phyloP scores from a whole-genome alignment of 2,329 filamentous ascomycete species.

The Arthrobotrys pseudoclavata region DNA sequence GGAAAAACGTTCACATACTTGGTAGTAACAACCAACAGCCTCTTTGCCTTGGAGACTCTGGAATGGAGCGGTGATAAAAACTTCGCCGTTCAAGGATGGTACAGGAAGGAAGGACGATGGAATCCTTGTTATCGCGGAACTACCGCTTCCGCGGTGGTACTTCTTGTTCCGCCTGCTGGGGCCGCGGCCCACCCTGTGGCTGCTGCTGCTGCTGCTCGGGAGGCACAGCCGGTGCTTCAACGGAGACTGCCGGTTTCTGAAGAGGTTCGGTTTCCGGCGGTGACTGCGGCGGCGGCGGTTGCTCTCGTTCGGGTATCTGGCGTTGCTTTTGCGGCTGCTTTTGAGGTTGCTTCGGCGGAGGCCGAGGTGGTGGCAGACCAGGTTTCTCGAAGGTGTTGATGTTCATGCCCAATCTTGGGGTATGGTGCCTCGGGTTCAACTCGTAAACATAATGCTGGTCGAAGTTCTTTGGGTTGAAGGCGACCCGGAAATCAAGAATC shows the following conservation, averaged over 20 bases:
- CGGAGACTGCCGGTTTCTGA: conserved; percentile 20
- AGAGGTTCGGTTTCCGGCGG: conserved; percentile 10
- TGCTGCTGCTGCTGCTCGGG: conserved; percentile 33
- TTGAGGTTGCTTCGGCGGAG: conserved; percentile 27
- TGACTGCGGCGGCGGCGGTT: conserved; percentile 11
- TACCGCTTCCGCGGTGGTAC: conserved; percentile 53
- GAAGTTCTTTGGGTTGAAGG: conserved; percentile 56
- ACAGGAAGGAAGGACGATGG: conserved; percentile 31
- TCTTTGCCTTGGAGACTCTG: conserved; percentile 27
- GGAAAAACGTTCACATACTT: conserved; percentile 19
- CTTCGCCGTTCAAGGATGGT: conserved; percentile 32
- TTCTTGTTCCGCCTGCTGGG: conserved; percentile 29
- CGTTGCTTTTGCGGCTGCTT: conserved; percentile 22
- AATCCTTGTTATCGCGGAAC: neutral
- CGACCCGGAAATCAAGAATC: conserved; percentile 54
- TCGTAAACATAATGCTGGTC: conserved; percentile 43
- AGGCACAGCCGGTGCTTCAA: conserved; percentile 16
- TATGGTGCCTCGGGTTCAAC: conserved; percentile 35
- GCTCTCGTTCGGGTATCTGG: conserved; percentile 18
- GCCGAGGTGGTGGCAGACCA: conserved; percentile 29
- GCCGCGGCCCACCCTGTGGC: conserved; percentile 20
- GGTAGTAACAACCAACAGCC: conserved; percentile 6
- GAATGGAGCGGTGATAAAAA: conserved; percentile 39
- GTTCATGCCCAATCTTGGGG: conserved; percentile 9
- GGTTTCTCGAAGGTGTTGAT: conserved; percentile 49